Base-by-base conservation (phyloP, 148 eudicot species). In the Limonium bicolor region DNA sequence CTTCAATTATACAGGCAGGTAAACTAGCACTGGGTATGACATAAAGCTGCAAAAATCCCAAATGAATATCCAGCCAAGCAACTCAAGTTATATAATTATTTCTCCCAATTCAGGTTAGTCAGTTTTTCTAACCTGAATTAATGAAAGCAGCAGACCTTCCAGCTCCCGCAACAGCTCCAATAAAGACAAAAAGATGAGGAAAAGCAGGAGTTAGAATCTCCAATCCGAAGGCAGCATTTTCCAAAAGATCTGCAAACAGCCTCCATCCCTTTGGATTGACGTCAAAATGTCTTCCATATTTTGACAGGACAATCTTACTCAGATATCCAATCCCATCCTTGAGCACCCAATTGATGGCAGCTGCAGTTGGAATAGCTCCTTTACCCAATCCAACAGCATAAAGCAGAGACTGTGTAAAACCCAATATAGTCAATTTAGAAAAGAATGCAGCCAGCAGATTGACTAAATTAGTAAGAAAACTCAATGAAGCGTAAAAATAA, bases 221-320 rank as follows among this genome's bases (percentile, higher is more conserved):
- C 80, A 90, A 33, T 20, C 99, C 99, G 56, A 53, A 85, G 7
- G 99, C 99, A 54, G 74, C 70, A 64, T 90, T 90, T 62, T 90
- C 95, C 67, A 90, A 49, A 31, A 90, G 72, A 66, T 90, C 99
- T 5, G 95, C 99, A 72, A 76, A 90, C 65, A 90, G 53, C 66
- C 99, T 85, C 99, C 99, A 90, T 2, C 99, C 95, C 63, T 90
- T 90, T 15, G 99, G 99, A 74, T 90, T 68, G 38, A 90, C 94
- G 73, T 90, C 99, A 66, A 90, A 90, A 65, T 90, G 99, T 19
- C 99, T 64, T 20, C 99, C 99, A 73, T 58, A 90, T 39, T 90
- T 90, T 27, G 99, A 90, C 63, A 90, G 42, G 53, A 75, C 38
- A 51, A 90, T 90, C 68, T 90, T 90, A 60, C 99, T 90, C 13